Evolutionary conservation across 306 rosid genomes (phyloP).

Genomic region (Sphenostylis stenocarpa): DNA sequence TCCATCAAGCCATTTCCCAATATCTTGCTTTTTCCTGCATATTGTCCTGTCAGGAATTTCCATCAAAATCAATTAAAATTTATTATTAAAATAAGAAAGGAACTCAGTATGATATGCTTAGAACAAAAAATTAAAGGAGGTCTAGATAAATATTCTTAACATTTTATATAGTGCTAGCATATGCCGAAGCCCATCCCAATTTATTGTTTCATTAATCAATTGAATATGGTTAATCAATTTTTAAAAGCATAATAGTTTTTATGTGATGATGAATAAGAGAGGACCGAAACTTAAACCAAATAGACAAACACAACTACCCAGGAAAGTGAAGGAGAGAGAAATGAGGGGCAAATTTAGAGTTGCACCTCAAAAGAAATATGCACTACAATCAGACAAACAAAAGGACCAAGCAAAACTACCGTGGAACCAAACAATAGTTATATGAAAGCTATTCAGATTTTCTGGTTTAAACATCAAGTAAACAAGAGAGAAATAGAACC

Average conservation of each 20-base stretch:
- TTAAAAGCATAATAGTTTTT: neutral
- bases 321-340: constrained; percentile 1
- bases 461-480: constrained; percentile 10
- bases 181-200: neutral
- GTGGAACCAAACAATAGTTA: constrained; percentile 11
- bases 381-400: constrained; percentile 3
- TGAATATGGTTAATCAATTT: neutral
- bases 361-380: constrained; percentile 8
- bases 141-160: neutral
- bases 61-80: constrained; percentile 3
- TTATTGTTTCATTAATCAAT: constrained; percentile 2
- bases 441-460: neutral
- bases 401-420: neutral
- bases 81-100: constrained; percentile 9
- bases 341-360: neutral
- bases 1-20: constrained; percentile 62
- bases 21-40: constrained; percentile 64
- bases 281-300: constrained; percentile 8
- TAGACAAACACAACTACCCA: neutral
- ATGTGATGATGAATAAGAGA: neutral
- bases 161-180: neutral
- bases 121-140: neutral
- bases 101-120: neutral
- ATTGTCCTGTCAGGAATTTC: constrained; percentile 59
- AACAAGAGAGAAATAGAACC: constrained; percentile 67